Evolutionary conservation across 441 rosid genomes (phyloP), one percentile per base, ranked within the genome.

Genomic region (Euphorbia corollata): DNA sequence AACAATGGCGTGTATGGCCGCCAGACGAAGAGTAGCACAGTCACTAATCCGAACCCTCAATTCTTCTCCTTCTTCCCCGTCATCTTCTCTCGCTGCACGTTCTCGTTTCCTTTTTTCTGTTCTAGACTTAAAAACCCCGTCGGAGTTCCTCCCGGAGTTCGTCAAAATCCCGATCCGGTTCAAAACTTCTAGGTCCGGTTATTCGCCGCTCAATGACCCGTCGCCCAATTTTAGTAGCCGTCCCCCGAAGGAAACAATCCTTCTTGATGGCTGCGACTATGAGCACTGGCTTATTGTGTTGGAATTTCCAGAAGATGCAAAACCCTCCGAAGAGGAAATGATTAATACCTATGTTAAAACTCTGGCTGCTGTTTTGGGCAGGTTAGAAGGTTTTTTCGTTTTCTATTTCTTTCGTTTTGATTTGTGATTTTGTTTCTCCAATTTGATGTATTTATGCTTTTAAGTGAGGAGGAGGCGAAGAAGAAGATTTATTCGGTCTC

Each of bases 381-480:
- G 97, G 98, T 67, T 63, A 2, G 13, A 3, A 24, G 50, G 11
- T 45, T 39, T 36, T 7, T 6, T 4, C 8, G 16, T 13, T 41
- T 9, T 20, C 34, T 9, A 19, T 20, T 63, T 24, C 4, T 11
- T 48, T 57, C 48, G 57, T 10, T 51, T 61, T 48, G 18, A 48
- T 19, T 43, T 8, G 48, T 41, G 1, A 57, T 63, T 66, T 36
- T 63, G 20, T 64, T 38, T 7, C 23, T 7, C 36, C 11, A 19
- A 24, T 58, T 18, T 30, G 0, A 38, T 45, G 30, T 12, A 41
- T 51, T 59, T 15, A 56, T 48, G 34, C 6, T 47, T 39, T 19
- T 72, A 68, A 91, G 99, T 67, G 99, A 93, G 80, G 99, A 93
- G 63, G 97, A 91, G 80, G 99, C 99, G 54, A 91, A 85, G 87